Conservation (phyloP, 768 basidiomycete genomes). For the Boletus sp. region DNA sequence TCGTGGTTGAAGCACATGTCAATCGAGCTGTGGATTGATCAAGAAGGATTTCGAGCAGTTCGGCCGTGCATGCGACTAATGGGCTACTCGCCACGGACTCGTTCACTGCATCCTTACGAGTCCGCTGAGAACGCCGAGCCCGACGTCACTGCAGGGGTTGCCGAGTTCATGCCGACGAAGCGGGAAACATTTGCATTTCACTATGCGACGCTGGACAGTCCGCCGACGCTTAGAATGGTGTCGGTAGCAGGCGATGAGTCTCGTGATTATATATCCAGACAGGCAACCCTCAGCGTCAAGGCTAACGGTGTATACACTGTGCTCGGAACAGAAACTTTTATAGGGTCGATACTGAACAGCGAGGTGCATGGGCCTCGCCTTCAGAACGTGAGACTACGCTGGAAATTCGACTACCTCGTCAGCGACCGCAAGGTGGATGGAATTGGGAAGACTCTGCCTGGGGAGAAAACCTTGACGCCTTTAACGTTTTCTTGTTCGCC, state of each 20-base stretch:
- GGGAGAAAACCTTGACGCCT: conserved; percentile 72
- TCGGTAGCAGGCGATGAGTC: conserved; percentile 64
- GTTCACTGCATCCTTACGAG: conserved; percentile 27
- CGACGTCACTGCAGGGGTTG: conserved; percentile 44
- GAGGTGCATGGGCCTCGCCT: conserved; percentile 15
- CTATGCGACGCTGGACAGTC: conserved; percentile 60
- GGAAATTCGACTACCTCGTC: conserved; percentile 81
- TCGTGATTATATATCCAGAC: conserved; percentile 72
- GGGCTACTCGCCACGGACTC: conserved; percentile 42
- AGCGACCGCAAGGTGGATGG: conserved; percentile 50
- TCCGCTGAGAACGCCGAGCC: conserved; percentile 25
- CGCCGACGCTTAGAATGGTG: conserved; percentile 68
- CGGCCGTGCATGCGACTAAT: conserved; percentile 56
- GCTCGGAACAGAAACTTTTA: conserved; percentile 55
- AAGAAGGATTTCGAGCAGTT: conserved; percentile 74
- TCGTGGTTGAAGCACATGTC: conserved; percentile 52
- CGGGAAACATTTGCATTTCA: conserved; percentile 67
- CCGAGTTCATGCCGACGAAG: conserved; percentile 60
- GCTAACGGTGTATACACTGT: conserved; percentile 74
- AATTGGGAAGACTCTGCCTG: conserved; percentile 45
- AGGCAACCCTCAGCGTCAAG: conserved; percentile 68
- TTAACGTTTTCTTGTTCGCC: conserved; percentile 76
- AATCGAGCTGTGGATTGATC: conserved; percentile 73
- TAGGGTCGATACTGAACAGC: conserved; percentile 14
- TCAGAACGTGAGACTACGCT: conserved; percentile 46